These are phyloP conservation scores for Candida neerlandica DNA, from an alignment of 1,139 yeast species.

Conservation along the genomic window DNA sequence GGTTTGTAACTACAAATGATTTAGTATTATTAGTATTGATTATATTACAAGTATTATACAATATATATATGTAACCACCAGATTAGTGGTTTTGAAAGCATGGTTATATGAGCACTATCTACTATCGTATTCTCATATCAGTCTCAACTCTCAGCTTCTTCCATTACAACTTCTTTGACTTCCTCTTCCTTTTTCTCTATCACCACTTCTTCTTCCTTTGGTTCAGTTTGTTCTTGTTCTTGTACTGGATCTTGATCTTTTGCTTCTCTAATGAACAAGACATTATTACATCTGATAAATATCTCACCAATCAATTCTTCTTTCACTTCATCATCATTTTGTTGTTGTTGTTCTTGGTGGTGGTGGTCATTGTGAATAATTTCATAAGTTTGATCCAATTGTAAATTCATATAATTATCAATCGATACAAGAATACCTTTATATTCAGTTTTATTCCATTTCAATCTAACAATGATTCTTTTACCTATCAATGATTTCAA, in stretches of 20 bases:
- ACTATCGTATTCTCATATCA: no score
- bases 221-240: neutral
- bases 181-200: conserved; percentile 4
- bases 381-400: conserved; percentile 72
- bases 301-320: conserved; percentile 77
- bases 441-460: conserved; percentile 93
- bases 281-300: conserved; percentile 83
- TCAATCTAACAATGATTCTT: conserved; percentile 78
- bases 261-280: conserved; percentile 60
- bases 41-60: no score
- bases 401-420: conserved; percentile 92
- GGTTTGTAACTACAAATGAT: no score
- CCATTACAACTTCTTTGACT: conserved; percentile 4
- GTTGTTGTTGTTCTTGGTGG: conserved; percentile 34
- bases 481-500: conserved; percentile 72
- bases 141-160: neutral
- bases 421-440: conserved; percentile 77
- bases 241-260: neutral
- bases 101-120: no score
- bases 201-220: neutral
- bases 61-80: no score
- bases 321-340: conserved; percentile 29
- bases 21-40: no score
- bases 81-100: no score
- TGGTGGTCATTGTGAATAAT: conserved; percentile 31